Conservation (phyloP, 495 filamentous ascomycete genomes). For the Penicillium atrosanguineum region DNA sequence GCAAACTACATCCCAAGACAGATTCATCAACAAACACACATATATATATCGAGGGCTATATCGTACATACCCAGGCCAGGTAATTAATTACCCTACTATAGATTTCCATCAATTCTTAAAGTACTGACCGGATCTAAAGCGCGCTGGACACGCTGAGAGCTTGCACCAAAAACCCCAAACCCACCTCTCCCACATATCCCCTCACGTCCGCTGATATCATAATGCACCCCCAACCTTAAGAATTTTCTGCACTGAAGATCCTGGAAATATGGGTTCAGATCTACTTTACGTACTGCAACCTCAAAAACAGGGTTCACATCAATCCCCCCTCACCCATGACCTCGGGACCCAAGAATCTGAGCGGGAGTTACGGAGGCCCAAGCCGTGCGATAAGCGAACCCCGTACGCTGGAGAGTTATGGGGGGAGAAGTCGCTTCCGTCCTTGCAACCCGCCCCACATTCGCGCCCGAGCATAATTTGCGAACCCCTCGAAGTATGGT, state of each 20-base stretch:
- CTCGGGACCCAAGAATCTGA: neutral
- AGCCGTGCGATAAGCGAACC: constrained; percentile 17
- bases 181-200: neutral
- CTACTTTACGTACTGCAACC: neutral
- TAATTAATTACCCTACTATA: neutral
- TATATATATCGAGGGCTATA: no score
- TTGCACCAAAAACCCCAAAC: neutral
- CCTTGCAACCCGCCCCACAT: constrained; percentile 17
- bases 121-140: neutral
- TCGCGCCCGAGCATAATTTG: neutral
- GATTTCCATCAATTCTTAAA: neutral
- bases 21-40: no score
- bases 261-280: neutral
- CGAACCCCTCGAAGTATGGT: neutral
- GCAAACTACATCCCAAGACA: neutral
- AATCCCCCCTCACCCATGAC: neutral
- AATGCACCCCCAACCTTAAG: neutral
- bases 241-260: neutral
- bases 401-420: constrained; percentile 24
- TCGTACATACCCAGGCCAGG: neutral
- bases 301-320: neutral
- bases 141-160: neutral
- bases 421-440: constrained; percentile 12
- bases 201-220: constrained; percentile 5
- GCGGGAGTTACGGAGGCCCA: neutral